These are phyloP conservation scores for Uncinocarpus reesii DNA, from an alignment of 2,329 filamentous ascomycete genomes.

Conservation along the genomic window DNA sequence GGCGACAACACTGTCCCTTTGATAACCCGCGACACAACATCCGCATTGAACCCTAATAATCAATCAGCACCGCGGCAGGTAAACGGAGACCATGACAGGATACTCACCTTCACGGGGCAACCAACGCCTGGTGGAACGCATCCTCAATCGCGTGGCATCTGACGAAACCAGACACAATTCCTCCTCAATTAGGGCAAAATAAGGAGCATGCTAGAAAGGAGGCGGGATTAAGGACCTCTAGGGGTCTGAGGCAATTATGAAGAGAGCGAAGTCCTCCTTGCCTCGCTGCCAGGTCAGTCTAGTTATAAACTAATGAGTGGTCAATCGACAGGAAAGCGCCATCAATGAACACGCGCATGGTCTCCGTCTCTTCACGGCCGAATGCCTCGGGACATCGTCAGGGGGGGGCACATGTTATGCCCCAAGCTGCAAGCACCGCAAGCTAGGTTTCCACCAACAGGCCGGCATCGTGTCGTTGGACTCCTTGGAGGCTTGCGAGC, in stretches of 20 bases:
- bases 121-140: conserved; percentile 17
- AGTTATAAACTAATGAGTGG: no score
- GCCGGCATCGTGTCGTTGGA: not conserved
- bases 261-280: no score
- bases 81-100: not conserved
- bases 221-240: no score
- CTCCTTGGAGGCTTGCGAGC: no score
- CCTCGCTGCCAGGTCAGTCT: no score
- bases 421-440: not conserved
- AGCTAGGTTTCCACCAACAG: no score
- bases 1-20: conserved; percentile 56
- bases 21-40: conserved; percentile 50
- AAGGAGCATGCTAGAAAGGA: no score
- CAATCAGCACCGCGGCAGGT: not conserved
- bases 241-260: no score
- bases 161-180: no score
- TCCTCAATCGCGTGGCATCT: not conserved
- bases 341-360: not conserved
- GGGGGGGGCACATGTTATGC: not conserved
- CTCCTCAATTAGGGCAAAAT: no score
- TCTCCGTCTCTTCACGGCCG: not conserved
- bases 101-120: conserved; percentile 28
- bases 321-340: not conserved
- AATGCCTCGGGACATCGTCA: not conserved
- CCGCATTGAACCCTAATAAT: conserved; percentile 44